phyloP scores from a whole-genome alignment of 805 yeast genomes.

The Yarrowia sp. region DNA sequence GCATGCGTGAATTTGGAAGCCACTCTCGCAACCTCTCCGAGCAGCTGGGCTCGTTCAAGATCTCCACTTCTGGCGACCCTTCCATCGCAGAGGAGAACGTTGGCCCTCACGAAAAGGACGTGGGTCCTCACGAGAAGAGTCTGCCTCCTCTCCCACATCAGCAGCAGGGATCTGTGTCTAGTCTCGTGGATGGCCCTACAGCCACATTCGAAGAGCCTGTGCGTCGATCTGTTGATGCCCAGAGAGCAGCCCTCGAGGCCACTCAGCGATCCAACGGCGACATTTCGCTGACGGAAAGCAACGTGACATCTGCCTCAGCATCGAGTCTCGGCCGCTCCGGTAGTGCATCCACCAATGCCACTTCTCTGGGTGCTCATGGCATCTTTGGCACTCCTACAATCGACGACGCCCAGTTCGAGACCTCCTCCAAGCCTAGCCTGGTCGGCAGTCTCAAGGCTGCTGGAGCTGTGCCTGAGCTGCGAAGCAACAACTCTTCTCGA shows the following conservation, averaged over 20 bases:
- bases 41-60: constrained; percentile 8
- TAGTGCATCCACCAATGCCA: neutral
- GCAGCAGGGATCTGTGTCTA: neutral
- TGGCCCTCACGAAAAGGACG: neutral
- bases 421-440: neutral
- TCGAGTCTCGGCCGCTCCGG: neutral
- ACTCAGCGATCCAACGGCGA: neutral
- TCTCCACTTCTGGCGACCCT: neutral
- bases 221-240: neutral
- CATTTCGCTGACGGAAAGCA: neutral
- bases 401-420: constrained; percentile 10
- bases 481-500: neutral
- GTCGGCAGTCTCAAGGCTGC: neutral
- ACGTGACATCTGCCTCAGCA: neutral
- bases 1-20: neutral
- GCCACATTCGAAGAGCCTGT: neutral
- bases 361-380: neutral
- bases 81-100: neutral
- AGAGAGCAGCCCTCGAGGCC: neutral
- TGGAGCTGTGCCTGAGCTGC: neutral
- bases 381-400: neutral
- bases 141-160: neutral
- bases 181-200: neutral
- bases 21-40: neutral
- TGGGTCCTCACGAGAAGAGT: neutral